Conservation (phyloP, 2,329 filamentous ascomycete species). For the Mycosphaerella sp. region DNA sequence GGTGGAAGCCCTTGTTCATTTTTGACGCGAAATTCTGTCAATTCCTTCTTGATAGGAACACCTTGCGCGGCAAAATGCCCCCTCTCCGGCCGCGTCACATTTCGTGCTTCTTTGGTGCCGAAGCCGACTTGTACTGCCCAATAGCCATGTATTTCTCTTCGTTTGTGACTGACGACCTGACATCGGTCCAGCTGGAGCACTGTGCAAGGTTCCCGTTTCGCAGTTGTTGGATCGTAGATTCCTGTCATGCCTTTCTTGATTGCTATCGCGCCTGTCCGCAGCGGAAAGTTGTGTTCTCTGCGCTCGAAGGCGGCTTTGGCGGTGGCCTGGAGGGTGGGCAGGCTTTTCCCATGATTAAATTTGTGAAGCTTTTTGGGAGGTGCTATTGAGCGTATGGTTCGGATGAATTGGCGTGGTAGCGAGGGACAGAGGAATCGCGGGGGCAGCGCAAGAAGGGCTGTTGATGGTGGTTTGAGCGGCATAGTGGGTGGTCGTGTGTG, state of each 20-base stretch:
- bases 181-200: conserved; percentile 90
- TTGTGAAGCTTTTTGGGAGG: conserved; percentile 42
- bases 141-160: conserved; percentile 73
- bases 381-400: conserved; percentile 54
- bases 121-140: conserved; percentile 86
- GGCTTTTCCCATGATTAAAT: conserved; percentile 48
- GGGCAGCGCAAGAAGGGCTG: conserved; percentile 28
- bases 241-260: conserved; percentile 96
- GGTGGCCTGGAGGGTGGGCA: conserved; percentile 50
- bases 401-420: conserved; percentile 28
- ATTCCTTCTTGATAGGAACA: conserved; percentile 73
- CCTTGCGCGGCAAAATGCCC: conserved; percentile 82
- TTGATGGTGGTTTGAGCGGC: conserved; percentile 24
- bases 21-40: conserved; percentile 83
- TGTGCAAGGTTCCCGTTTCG: conserved; percentile 75
- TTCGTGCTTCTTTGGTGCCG: conserved; percentile 65
- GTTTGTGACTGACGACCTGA: conserved; percentile 84
- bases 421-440: conserved; percentile 32
- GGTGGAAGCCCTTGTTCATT: conserved; percentile 64
- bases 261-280: conserved; percentile 74
- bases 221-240: conserved; percentile 69
- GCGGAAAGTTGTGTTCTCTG: conserved; percentile 52
- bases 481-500: conserved; percentile 16
- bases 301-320: conserved; percentile 54
- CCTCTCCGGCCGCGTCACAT: conserved; percentile 73